phyloP scores from a whole-genome alignment of 768 basidiomycete species.

The Termitomyces sp. region DNA sequence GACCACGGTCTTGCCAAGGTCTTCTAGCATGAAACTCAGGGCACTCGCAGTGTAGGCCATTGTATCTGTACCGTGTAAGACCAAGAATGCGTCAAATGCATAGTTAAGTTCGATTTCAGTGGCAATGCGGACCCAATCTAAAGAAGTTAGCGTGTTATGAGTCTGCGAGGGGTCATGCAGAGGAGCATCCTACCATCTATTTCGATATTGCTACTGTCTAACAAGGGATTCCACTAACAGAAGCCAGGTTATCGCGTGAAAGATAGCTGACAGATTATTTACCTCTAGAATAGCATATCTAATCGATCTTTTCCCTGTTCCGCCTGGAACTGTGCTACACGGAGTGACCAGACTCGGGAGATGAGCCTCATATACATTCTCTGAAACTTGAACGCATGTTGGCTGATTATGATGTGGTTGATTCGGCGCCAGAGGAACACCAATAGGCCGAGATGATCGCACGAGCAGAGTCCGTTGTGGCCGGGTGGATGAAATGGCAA shows the following conservation, averaged over 20 bases:
- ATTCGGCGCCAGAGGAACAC: constrained; percentile 34
- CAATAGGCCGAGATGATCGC: constrained; percentile 69
- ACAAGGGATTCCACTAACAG: constrained; percentile 74
- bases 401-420: constrained; percentile 26
- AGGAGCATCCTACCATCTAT: constrained; percentile 52
- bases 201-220: constrained; percentile 89
- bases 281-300: constrained; percentile 87
- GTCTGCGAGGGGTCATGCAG: not conserved
- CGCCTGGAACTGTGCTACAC: constrained; percentile 58
- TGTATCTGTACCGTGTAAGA: constrained; percentile 89
- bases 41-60: constrained; percentile 91
- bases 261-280: constrained; percentile 11
- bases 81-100: constrained; percentile 85
- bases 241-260: constrained; percentile 10
- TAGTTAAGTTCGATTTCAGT: constrained; percentile 95
- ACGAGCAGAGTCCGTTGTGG: constrained; percentile 49
- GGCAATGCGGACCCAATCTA: constrained; percentile 89
- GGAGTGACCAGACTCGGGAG: constrained; percentile 81
- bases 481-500: constrained; percentile 15
- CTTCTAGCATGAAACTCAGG: constrained; percentile 87
- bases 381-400: constrained; percentile 48
- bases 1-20: constrained; percentile 90
- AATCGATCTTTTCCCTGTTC: constrained; percentile 63
- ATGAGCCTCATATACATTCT: constrained; percentile 67
- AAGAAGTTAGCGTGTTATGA: constrained; percentile 3